Evolutionary conservation across 2,329 filamentous ascomycete species (phyloP).

Genomic region (Apiospora phragmitis): DNA sequence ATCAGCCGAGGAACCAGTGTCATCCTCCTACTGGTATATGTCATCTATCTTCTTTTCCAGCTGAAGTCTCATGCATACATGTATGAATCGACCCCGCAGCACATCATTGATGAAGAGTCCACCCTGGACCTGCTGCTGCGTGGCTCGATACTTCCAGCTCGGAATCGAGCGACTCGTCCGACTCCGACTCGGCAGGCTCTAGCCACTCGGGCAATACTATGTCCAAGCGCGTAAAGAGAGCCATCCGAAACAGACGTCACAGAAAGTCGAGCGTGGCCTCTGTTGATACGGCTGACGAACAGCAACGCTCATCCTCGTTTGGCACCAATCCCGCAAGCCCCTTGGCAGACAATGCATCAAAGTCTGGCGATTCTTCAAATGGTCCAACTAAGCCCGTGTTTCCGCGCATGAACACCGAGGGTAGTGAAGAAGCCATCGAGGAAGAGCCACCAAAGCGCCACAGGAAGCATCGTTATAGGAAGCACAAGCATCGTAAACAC

Average conservation of each 20-base stretch:
- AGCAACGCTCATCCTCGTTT: slow-evolving; percentile 43
- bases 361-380: slow-evolving; percentile 39
- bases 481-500: slow-evolving; percentile 43
- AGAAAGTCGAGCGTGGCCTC: slow-evolving; percentile 78
- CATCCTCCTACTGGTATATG: slow-evolving; percentile 77
- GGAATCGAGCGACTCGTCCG: slow-evolving; percentile 55
- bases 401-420: slow-evolving; percentile 38
- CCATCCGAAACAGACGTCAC: slow-evolving; percentile 68
- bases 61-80: slow-evolving; percentile 90
- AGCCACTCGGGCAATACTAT: slow-evolving; percentile 63
- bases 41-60: slow-evolving; percentile 84
- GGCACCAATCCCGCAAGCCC: slow-evolving; percentile 37
- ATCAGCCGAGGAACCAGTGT: slow-evolving; percentile 90
- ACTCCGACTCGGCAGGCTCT: slow-evolving; percentile 70
- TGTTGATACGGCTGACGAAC: slow-evolving; percentile 51
- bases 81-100: slow-evolving; percentile 89
- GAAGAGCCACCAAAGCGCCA: slow-evolving; percentile 39
- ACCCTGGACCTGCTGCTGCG: slow-evolving; percentile 78
- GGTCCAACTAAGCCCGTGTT: slow-evolving; percentile 30
- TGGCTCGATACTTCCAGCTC: slow-evolving; percentile 74
- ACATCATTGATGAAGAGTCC: slow-evolving; percentile 88
- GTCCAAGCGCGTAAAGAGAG: slow-evolving; percentile 73
- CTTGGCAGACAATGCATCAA: slow-evolving; percentile 35
- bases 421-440: slow-evolving; percentile 45
- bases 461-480: slow-evolving; percentile 40